Conservation (phyloP, 352 stramenopile genomes). For the Pythium phragmiticola region DNA sequence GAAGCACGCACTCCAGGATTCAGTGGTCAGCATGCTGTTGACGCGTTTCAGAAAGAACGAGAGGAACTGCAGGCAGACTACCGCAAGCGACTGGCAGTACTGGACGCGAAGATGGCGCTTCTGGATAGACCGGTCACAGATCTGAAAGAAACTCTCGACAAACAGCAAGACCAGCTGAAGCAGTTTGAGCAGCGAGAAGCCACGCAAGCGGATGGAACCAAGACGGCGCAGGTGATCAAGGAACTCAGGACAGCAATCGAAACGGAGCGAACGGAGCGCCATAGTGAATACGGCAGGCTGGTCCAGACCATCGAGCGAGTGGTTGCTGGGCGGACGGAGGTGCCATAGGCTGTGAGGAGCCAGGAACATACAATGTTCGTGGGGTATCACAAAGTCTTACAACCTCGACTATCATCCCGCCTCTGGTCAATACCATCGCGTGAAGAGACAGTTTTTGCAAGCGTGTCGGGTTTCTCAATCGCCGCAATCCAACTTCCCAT, state of each 20-base stretch:
- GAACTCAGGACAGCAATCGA: not conserved
- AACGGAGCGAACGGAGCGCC: conserved; percentile 1
- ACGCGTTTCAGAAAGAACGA: not conserved
- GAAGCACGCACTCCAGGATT: not conserved
- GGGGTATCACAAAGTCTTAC: no score
- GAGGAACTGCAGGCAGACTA: not conserved
- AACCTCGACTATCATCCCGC: no score
- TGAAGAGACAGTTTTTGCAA: no score
- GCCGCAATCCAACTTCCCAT: no score
- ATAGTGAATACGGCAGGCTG: conserved; percentile 4
- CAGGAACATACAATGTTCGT: no score
- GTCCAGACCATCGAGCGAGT: conserved; percentile 12
- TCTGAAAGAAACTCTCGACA: not conserved
- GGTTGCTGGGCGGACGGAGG: not conserved
- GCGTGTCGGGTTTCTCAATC: no score
- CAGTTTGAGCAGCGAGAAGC: not conserved
- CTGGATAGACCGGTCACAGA: not conserved
- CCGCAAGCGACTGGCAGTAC: not conserved
- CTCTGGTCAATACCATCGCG: no score
- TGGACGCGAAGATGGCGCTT: conserved; percentile 1
- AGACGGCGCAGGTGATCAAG: not conserved
- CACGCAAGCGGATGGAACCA: not conserved
- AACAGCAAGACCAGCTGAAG: not conserved
- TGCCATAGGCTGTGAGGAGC: no score
- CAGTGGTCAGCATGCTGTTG: no score